phyloP scores from a whole-genome alignment of 345 rosid genomes.

The Pistacia vera region DNA sequence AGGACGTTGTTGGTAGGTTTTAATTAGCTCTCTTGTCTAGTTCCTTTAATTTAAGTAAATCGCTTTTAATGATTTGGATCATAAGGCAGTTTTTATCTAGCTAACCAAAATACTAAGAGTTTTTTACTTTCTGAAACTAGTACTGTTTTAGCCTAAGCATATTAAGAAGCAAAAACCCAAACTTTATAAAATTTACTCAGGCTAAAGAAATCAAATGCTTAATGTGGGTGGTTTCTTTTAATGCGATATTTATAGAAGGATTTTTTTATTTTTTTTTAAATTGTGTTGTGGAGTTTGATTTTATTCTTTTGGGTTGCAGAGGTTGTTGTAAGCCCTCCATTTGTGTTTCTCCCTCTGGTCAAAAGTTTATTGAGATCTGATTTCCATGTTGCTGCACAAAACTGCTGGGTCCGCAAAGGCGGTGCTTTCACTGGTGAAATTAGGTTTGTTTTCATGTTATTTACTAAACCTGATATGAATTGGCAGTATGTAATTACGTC shows the following conservation, averaged over 20 bases:
- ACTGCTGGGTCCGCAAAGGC: constrained; percentile 74
- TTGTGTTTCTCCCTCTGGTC: constrained; percentile 56
- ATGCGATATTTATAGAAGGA: neutral
- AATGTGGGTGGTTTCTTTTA: neutral
- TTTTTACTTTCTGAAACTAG: neutral
- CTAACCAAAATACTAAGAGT: neutral
- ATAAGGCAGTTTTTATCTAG: neutral
- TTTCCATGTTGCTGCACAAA: constrained; percentile 69
- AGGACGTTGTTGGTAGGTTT: constrained; percentile 61
- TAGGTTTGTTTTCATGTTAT: constrained; percentile 38
- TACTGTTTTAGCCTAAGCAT: neutral
- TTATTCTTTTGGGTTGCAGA: constrained; percentile 36
- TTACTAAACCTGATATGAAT: neutral
- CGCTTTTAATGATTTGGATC: no score
- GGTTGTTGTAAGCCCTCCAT: constrained; percentile 80
- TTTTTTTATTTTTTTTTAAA: neutral
- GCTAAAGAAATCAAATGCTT: neutral
- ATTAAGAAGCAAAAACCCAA: no score
- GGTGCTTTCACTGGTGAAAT: constrained; percentile 76
- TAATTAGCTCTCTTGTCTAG: neutral
- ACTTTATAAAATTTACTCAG: no score
- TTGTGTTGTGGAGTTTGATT: neutral
- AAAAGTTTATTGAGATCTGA: constrained; percentile 50
- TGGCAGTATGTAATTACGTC: neutral
- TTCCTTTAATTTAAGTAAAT: neutral